Conservation (phyloP, 2,329 filamentous ascomycete genomes). For the Polychaeton citri region DNA sequence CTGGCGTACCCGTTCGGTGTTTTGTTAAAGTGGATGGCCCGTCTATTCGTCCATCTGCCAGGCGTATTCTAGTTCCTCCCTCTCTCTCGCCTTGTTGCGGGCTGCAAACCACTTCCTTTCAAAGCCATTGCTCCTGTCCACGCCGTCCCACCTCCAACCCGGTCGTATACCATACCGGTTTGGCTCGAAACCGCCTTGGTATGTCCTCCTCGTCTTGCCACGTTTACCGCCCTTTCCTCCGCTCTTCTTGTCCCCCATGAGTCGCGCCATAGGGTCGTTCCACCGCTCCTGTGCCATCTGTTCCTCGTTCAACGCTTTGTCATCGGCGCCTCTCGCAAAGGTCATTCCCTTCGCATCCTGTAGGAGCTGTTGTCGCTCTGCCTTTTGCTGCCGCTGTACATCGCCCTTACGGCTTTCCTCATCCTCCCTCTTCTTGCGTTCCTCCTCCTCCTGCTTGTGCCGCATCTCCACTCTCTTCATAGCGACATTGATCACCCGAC, state of each 20-base stretch:
- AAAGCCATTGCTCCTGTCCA: conserved; percentile 86
- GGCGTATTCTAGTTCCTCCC: conserved; percentile 70
- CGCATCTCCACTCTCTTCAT: conserved; percentile 82
- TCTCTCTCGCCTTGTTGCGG: conserved; percentile 61
- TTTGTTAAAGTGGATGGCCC: too few species aligned
- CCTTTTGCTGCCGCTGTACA: conserved; percentile 60
- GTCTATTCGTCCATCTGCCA: conserved; percentile 88
- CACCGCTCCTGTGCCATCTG: conserved; percentile 64
- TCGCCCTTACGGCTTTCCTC: conserved; percentile 68
- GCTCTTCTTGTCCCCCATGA: conserved; percentile 47
- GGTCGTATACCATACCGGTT: conserved; percentile 91
- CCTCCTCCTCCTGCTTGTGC: conserved; percentile 62
- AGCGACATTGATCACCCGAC: conserved; percentile 81
- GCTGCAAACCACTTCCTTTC: conserved; percentile 88
- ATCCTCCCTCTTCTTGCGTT: conserved; percentile 49
- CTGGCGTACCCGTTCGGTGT: too few species aligned
- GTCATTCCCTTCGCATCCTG: conserved; percentile 73
- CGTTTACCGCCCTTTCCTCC: conserved; percentile 38
- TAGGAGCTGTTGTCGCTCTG: conserved; percentile 51
- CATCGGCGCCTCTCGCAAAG: conserved; percentile 68
- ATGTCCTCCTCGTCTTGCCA: conserved; percentile 46
- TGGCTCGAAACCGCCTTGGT: conserved; percentile 66
- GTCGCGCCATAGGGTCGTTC: conserved; percentile 86
- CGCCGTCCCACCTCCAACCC: conserved; percentile 92
- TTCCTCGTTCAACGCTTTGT: conserved; percentile 73